phyloP scores from a whole-genome alignment of 2,329 filamentous ascomycete species.

The Epichloe gansuensis region DNA sequence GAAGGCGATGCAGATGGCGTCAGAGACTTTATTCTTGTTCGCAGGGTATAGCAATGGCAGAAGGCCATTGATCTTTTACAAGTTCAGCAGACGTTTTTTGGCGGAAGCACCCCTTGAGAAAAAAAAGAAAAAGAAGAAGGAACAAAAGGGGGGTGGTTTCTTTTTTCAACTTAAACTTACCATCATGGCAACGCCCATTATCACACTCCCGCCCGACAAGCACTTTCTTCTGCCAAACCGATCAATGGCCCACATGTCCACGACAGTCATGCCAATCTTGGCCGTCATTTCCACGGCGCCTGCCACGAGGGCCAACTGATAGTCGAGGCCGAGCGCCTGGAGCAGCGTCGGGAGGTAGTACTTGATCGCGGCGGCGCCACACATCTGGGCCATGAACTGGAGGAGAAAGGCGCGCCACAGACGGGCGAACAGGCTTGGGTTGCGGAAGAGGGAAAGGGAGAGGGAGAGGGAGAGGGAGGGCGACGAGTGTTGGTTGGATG shows the following conservation, averaged over 20 bases:
- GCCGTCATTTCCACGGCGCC: slow-evolving; percentile 43
- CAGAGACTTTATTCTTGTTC: slow-evolving; percentile 33
- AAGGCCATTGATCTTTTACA: slow-evolving; percentile 39
- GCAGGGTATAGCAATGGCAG: slow-evolving; percentile 37
- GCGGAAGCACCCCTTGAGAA: background rate
- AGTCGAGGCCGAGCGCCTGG: slow-evolving; percentile 33
- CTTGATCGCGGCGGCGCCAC: slow-evolving; percentile 46
- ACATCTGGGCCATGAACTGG: slow-evolving; percentile 49
- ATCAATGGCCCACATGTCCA: slow-evolving; percentile 46
- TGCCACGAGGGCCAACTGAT: slow-evolving; percentile 35
- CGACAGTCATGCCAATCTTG: slow-evolving; percentile 42
- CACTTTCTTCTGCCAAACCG: slow-evolving; percentile 35
- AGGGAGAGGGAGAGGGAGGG: slow-evolving; percentile 16
- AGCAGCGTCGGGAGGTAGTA: slow-evolving; percentile 46
- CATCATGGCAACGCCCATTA: slow-evolving; percentile 41
- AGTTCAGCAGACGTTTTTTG: background rate
- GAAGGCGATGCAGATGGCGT: slow-evolving; percentile 39
- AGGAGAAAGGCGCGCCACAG: slow-evolving; percentile 44
- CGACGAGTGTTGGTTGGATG: too few species aligned
- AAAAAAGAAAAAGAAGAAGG: background rate
- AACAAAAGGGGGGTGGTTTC: background rate
- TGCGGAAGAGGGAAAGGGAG: slow-evolving; percentile 31
- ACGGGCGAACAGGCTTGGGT: slow-evolving; percentile 34
- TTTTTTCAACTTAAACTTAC: slow-evolving; percentile 21
- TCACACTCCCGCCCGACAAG: slow-evolving; percentile 32